Base-by-base conservation (phyloP, 1,284 basidiomycete genomes). In the Naganishia sp. region DNA sequence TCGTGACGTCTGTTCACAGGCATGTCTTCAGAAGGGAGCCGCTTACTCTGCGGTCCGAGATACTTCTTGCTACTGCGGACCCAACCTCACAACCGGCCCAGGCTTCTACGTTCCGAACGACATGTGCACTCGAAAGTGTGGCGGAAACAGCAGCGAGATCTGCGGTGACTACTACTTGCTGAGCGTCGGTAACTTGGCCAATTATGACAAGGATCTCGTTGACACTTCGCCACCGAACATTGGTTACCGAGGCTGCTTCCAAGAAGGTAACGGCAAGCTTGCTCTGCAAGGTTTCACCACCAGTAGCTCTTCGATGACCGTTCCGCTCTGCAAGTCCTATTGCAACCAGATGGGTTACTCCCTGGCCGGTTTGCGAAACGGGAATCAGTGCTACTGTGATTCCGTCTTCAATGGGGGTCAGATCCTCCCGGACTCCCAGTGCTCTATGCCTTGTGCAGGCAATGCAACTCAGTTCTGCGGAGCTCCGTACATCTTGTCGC, bases 381-480 rank as follows among this genome's bases (percentile, higher is more conserved):
- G 67, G 44, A 68, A 69, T 15, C 68, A 72, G 53, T 72, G 71
- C 57, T 66, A 57, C 55, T 66, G 64, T n/a, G 61, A 61, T 10
- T 61, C 59, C 36, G 25, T 28, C 36, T 61, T 61, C 48, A 61
- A 61, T 18, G 59, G 59, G 13, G 59, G 59, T 10, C 48, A 50
- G 25, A 25, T 61, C n/a, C 48, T 61, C 7, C 59, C 59, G 21
- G 59, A 61, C 36, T 61, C 59, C 2, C 39, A 59, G 23, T 69
- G 68, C 55, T 39, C 48, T 2, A 53, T 42, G 18, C 43, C 69
- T 11, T 78, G 77, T 60, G 70, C 72, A 1, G 77, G 77, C 43
- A 71, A 75, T 59, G 56, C 70, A 9, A 65, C 67, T 3, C 55
- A 73, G 53, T 72, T 60, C 15, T 77, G 76, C 61, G 76, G 76